phyloP scores from a whole-genome alignment of 768 basidiomycete species.

The Boletus sp. region DNA sequence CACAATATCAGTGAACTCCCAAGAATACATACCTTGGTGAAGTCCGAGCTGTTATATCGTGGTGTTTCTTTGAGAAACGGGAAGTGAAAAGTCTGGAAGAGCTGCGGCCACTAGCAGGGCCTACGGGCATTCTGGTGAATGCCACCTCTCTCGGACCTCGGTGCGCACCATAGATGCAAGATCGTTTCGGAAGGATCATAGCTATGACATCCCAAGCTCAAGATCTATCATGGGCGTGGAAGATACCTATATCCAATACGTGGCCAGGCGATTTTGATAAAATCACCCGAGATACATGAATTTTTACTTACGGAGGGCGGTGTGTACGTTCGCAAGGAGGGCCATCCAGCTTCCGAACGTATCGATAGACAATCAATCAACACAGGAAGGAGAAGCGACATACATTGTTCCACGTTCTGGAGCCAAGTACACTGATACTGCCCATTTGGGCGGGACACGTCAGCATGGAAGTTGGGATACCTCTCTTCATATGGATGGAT shows the following conservation, averaged over 20 bases:
- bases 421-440: constrained; percentile 38
- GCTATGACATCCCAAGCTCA: constrained; percentile 44
- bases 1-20: constrained; percentile 50
- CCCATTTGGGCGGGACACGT: constrained; percentile 60
- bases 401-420: constrained; percentile 68
- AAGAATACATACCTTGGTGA: constrained; percentile 48
- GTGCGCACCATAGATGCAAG: constrained; percentile 28
- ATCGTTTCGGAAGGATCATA: neutral
- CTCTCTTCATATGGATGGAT: constrained; percentile 42
- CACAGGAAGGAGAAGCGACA: constrained; percentile 32
- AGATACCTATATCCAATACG: constrained; percentile 78
- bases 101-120: constrained; percentile 38
- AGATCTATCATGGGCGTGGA: constrained; percentile 77
- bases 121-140: constrained; percentile 49
- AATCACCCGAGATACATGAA: constrained; percentile 59
- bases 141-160: constrained; percentile 57
- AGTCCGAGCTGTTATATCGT: constrained; percentile 35
- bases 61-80: constrained; percentile 46
- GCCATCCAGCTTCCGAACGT: neutral
- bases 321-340: constrained; percentile 10
- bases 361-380: constrained; percentile 13
- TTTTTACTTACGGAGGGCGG: constrained; percentile 27
- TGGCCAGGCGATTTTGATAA: constrained; percentile 79
- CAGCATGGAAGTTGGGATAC: constrained; percentile 49
- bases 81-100: constrained; percentile 46